Evolutionary conservation across 2,329 filamentous ascomycete genomes (phyloP), one percentile per base, ranked within the genome.

Genomic region (Alternaria dauci): DNA sequence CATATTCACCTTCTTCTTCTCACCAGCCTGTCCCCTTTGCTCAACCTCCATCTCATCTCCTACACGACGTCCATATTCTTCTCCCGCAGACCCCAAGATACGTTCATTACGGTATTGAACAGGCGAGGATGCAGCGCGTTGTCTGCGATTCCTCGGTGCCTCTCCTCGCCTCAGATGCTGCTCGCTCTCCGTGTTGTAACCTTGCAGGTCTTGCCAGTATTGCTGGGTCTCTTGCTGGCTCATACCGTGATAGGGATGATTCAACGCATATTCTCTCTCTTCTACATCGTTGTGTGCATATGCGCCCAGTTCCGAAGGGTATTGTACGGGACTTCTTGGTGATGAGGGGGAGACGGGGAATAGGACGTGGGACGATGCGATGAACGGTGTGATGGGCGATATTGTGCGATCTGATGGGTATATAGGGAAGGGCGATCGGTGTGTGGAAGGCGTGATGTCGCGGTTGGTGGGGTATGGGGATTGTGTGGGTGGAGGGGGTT

Each of bases 401-500:
- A 57, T 57, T 14, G 18, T 28, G 2, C 53, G 34, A 14, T 44
- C 16, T n/a, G 5, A 0, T 0, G 39, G 52, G 39, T 48, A 60
- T 11, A 57, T 38, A 32, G 53, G 39, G 58, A 52, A 57, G 25
- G 25, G 44, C 9, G 58, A 5, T 20, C 18, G 39, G 4, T n/a
- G 30, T 2, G 52, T 20, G 20, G 58, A 51, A 5, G 52, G 46
- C 18, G 53, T 56, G 14, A n/a, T 51, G 18, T 12, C 11, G 28
- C 28, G 39, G 25, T 25, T 34, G 12, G 9, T n/a, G 20, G 28
- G 18, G 28, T 20, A 9, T 8, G 55, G 20, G 39, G 46, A 26
- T 38, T 50, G 46, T 50, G 20, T 36, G 32, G 30, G 28, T 46
- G n/a, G 18, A 58, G 50, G 50, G 26, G 55, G 55, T 46, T 58